Base-by-base conservation (phyloP, 2,329 filamentous ascomycete species). In the Tolypocladium inflatum region DNA sequence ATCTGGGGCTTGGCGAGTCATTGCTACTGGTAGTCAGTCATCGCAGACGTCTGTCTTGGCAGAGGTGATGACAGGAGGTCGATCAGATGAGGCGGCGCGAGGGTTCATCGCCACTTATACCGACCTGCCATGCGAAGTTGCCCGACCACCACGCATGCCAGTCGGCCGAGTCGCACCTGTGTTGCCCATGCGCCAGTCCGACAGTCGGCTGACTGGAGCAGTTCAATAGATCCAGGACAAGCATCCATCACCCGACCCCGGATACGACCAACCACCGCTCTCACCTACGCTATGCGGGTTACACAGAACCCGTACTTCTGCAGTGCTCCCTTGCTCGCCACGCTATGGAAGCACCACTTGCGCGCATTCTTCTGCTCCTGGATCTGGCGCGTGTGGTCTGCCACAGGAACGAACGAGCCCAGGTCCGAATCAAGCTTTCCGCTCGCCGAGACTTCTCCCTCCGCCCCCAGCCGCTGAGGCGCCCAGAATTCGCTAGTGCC, bases 221-320 rank as follows among this genome's bases (percentile, higher is more conserved):
- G n/a, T 17, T 26, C 51, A 54, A 38, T 55, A 43, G 57, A 42
- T 48, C 53, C 53, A 43, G 30, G n/a, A 48, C 38, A 33, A 37
- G 43, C 50, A 54, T 35, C 54, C 57, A 53, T 59, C 51, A 59
- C 21, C 51, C 41, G 58, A 54, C 58, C 55, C 23, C 35, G 33
- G 50, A 38, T 26, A 41, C 52, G 17, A 51, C 54, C 54, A 55
- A 43, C 58, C 56, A 60, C 56, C 58, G 56, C 55, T 58, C 55
- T 45, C 41, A 56, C 58, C 56, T 58, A 54, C 53, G 56, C 54
- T 58, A 60, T 41, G 23, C 26, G 37, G 37, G 35, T 42, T 26
- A 38, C 26, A 55, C 53, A 13, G 53, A 30, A 10, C 37, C 13
- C 23, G 38, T 39, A 30, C 30, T 51, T 17, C 48, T 51, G 48